These are phyloP conservation scores for Beauveria varroae DNA, from an alignment of 2,329 filamentous ascomycete genomes.

Conservation along the genomic window DNA sequence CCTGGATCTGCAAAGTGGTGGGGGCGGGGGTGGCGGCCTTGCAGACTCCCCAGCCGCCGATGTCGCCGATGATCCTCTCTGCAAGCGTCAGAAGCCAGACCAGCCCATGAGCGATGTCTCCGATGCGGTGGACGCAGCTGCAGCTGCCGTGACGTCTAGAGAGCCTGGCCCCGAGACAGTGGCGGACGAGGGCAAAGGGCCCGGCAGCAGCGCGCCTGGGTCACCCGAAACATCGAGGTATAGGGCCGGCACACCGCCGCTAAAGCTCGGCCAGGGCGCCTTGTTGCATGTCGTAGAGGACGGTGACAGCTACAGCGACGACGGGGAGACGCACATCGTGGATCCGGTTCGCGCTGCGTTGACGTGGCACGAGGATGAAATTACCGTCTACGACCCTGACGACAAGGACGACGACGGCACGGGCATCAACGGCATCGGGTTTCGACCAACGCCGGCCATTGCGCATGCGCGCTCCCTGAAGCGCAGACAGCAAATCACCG, in stretches of 20 bases:
- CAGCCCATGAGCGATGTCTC: slow-evolving; percentile 23
- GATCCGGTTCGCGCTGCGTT: slow-evolving; percentile 51
- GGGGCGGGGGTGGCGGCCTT: slow-evolving; percentile 33
- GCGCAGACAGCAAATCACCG: slow-evolving; percentile 52
- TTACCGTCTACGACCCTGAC: slow-evolving; percentile 57
- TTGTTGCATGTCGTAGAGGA: slow-evolving; percentile 12
- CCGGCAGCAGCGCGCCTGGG: neutral
- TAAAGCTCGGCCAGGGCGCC: slow-evolving; percentile 19
- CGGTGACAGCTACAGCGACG: slow-evolving; percentile 17
- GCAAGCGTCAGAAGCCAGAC: slow-evolving; percentile 32
- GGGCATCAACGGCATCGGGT: slow-evolving; percentile 61
- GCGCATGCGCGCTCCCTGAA: slow-evolving; percentile 50
- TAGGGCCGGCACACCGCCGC: slow-evolving; percentile 32
- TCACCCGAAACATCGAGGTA: slow-evolving; percentile 18
- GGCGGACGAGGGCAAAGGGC: neutral
- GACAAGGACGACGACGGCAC: slow-evolving; percentile 61
- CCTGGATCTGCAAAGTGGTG: slow-evolving; percentile 37
- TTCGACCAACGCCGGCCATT: slow-evolving; percentile 55
- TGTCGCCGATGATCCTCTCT: slow-evolving; percentile 23
- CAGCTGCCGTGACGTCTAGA: neutral
- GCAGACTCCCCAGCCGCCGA: slow-evolving; percentile 11
- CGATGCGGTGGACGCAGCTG: neutral
- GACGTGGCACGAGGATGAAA: slow-evolving; percentile 62
- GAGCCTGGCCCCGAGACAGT: neutral
- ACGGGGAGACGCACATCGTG: slow-evolving; percentile 30